Conservation (phyloP, 176 grass and related monocot genomes). For the bread wheat (Triticum aestivum) region DNA sequence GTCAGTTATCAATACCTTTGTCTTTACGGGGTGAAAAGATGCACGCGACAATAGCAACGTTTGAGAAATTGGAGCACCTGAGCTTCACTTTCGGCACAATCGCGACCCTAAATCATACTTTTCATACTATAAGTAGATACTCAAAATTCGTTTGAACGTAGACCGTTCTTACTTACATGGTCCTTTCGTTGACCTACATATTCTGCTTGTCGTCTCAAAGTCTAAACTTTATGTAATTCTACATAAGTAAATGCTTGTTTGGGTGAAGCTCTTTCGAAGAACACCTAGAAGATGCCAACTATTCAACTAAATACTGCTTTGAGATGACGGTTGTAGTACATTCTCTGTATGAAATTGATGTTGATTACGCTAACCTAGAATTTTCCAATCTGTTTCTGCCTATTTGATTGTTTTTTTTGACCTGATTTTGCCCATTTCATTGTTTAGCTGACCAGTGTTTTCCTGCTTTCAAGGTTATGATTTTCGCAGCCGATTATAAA, state of each 20-base stretch:
- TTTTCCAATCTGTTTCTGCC: background rate
- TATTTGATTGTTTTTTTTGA: background rate
- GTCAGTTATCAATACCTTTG: background rate
- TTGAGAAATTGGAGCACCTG: background rate
- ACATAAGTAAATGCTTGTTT: background rate
- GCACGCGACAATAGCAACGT: background rate
- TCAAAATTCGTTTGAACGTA: background rate
- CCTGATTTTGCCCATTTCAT: background rate
- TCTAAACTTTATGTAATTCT: background rate
- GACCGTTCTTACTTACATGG: background rate
- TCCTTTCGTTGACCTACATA: background rate
- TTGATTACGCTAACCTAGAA: background rate
- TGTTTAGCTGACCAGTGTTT: background rate
- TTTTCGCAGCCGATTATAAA: background rate
- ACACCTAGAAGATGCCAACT: background rate
- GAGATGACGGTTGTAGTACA: background rate
- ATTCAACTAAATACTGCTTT: background rate
- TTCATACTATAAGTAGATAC: background rate
- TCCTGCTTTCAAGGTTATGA: background rate
- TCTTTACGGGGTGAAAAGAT: background rate
- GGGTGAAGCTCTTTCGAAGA: background rate
- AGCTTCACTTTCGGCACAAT: slow-evolving; percentile 5
- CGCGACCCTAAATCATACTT: background rate
- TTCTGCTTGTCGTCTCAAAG: background rate
- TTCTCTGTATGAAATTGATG: background rate